Evolutionary conservation across 202 grass and related monocot species (phyloP), one percentile per base, ranked within the genome.

Genomic region (Elaeis oleifera): DNA sequence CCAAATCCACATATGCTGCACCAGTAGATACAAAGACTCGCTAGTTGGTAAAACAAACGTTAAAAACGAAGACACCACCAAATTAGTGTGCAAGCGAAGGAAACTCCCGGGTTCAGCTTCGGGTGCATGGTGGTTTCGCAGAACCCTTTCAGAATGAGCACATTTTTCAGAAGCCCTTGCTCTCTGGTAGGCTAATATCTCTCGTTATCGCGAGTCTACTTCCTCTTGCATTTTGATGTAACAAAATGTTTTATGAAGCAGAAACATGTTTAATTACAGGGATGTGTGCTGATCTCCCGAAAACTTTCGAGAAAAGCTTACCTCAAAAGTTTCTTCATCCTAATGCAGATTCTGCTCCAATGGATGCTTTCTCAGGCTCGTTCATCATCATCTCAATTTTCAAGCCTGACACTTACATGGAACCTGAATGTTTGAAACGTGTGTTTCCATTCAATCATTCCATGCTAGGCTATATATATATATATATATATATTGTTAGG

Each of bases 91-190:
- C 69, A 89, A 91, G 77, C 79, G 88, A 58, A 84, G 78, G 72
- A 89, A 81, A 61, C 65, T 92, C 51, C 92, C 92, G 17, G 79
- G 75, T 48, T 49, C 81, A 22, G 14, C 48, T n/a, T 49, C 86
- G 22, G 79, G 85, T 78, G 16, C 69, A 50, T 89, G 82, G 81
- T 85, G 60, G 68, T 79, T 71, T 67, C 68, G 65, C 23, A 61
- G 58, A 69, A 64, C 53, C 49, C 56, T 53, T 53, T 28, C 73
- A 63, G 65, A 86, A 82, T 20, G 82, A 83, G 36, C 74, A 72
- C 54, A 69, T 87, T 66, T 73, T 90, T 29, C n/a, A 26, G 54
- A 78, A 78, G 73, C 83, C 75, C 44, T 74, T 78, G 68, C 57
- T 90, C 21, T 61, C 68, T 44, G 80, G 90, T 95, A 72, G 63